Evolutionary conservation across 495 filamentous ascomycete species (phyloP).

Genomic region (Hyphodiscus hymeniophilus): DNA sequence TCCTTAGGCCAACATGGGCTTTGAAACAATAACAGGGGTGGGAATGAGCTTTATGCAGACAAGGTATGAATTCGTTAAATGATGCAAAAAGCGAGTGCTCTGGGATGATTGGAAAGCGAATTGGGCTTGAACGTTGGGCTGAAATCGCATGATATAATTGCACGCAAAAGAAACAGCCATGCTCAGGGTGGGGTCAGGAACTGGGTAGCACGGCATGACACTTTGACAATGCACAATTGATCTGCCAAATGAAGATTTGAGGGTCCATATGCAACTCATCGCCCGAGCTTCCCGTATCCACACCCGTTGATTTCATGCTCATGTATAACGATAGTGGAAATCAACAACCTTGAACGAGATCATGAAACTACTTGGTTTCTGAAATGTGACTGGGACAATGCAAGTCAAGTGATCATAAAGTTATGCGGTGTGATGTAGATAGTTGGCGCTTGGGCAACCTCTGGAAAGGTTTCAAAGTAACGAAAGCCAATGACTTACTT

Average conservation of each 20-base stretch:
- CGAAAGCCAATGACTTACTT: slow-evolving; percentile 56
- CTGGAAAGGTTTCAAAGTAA: slow-evolving; percentile 16
- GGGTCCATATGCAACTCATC: neutral
- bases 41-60: slow-evolving; percentile 18
- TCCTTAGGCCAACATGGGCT: slow-evolving; percentile 7
- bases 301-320: slow-evolving; percentile 17
- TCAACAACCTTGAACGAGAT: neutral
- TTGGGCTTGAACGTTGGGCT: slow-evolving; percentile 9
- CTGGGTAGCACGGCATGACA: slow-evolving; percentile 14
- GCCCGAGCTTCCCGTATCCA: slow-evolving; percentile 2
- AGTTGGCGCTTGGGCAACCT: slow-evolving; percentile 17
- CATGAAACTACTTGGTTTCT: slow-evolving; percentile 21
- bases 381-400: slow-evolving; percentile 24
- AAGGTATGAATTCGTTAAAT: slow-evolving; percentile 9
- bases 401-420: slow-evolving; percentile 59
- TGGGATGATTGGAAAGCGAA: slow-evolving; percentile 8
- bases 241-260: neutral
- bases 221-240: neutral
- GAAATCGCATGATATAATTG: slow-evolving; percentile 11
- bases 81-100: slow-evolving; percentile 4
- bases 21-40: slow-evolving; percentile 18
- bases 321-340: slow-evolving; percentile 21
- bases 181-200: neutral
- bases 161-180: slow-evolving; percentile 5
- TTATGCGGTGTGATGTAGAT: slow-evolving; percentile 45